Evolutionary conservation across 768 basidiomycete species (phyloP), one percentile per base, ranked within the genome.

Genomic region (Tylopilus sp.): DNA sequence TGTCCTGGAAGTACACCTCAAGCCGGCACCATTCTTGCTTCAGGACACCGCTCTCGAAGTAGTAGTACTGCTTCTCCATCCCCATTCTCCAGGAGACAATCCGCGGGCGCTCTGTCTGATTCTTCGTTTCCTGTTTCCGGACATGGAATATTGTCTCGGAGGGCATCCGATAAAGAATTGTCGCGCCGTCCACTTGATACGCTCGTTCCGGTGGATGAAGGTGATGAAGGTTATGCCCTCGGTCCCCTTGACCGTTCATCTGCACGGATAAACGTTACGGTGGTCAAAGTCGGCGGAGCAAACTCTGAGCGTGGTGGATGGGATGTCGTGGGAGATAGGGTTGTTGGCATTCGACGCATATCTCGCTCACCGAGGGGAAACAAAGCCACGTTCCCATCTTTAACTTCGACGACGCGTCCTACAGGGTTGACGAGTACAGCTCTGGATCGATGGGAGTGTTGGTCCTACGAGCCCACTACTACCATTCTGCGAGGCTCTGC

Each of bases 391-490:
- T 53, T 53, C 0, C 43, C 52, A 11, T 40, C 44, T 43, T 22
- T 53, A 7, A 59, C 65, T 30, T 53, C 62, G 21, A 50, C 59
- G 25, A 48, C 47, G 11, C 45, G 33, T 47, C 54, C 22, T 19
- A 53, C 48, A 42, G 87, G 86, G 14, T 69, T 92, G 54, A 82
- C 86, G 19, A 60, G 72, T 26, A 77, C 85, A 12, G 84, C 83
- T 24, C 69, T 92, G 36, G 87, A 91, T 52, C 75, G 90, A 49
- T 93, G 91, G 91, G 89, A 93, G 58, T 59, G 87, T 26, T 93
- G 91, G 91, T 78, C 75, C 34, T 86, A 89, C 60, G 87, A 92
- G 58, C 81, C 82, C 10, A 69, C 74, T 6, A 66, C 73, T 16
- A 71, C 77, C 19, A 68, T 66, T 33, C 48, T 85, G 47, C 80